Percentiles rank a stretch among this genome's conserved stretches.
phyloP scores from a whole-genome alignment of 345 rosid species.

The Zanthoxylum bungeanum region DNA sequence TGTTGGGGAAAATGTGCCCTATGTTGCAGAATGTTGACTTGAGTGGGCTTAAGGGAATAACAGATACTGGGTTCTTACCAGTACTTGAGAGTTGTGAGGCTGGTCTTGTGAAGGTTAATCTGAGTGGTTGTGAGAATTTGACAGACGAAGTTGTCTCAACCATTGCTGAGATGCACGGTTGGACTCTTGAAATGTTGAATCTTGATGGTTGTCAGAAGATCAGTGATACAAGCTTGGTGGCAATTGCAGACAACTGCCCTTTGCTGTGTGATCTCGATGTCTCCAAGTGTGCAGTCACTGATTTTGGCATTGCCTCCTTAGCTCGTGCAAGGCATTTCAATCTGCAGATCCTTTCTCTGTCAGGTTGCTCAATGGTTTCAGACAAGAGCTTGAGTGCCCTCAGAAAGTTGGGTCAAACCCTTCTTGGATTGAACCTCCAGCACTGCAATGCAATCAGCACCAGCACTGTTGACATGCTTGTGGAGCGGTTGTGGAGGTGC shows the following conservation, averaged over 20 bases:
- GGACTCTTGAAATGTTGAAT: conserved; percentile 71
- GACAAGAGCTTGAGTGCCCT: conserved; percentile 60
- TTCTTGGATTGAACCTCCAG: conserved; percentile 77
- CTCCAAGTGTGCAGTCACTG: conserved; percentile 64
- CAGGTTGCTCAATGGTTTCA: conserved; percentile 66
- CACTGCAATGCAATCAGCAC: conserved; percentile 67
- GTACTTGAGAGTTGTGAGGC: conserved; percentile 48
- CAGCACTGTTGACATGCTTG: conserved; percentile 49
- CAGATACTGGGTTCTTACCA: conserved; percentile 71
- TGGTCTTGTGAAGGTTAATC: conserved; percentile 76
- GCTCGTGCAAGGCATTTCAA: conserved; percentile 51
- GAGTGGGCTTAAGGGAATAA: conserved; percentile 59
- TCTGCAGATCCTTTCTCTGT: conserved; percentile 70
- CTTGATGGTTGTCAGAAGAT: conserved; percentile 70
- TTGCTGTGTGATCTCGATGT: conserved; percentile 77
- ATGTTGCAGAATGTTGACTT: conserved; percentile 62
- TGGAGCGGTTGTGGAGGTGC: conserved; percentile 72
- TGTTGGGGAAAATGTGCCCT: conserved; percentile 78
- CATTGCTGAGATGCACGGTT: conserved; percentile 56
- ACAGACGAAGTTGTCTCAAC: conserved; percentile 57
- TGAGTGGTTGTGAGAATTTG: conserved; percentile 70
- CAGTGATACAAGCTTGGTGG: conserved; percentile 58
- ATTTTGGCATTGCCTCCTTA: conserved; percentile 57
- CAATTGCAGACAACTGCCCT: conserved; percentile 65
- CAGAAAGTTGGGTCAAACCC: conserved; percentile 52